These are phyloP conservation scores for Ramularia collo-cygni DNA, from an alignment of 2,329 filamentous ascomycete species.

Conservation along the genomic window DNA sequence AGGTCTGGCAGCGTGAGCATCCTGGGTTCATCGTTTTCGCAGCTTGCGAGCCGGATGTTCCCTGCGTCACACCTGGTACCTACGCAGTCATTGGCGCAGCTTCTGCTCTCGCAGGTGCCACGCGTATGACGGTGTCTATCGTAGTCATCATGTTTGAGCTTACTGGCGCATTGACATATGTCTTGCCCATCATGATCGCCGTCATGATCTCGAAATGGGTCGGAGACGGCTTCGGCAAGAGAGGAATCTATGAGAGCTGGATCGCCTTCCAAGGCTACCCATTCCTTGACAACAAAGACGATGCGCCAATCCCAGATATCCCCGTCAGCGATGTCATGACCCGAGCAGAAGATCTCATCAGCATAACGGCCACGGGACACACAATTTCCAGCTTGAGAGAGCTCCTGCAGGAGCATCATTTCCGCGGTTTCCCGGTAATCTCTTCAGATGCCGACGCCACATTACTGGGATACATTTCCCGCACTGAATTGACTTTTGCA, in stretches of 20 bases:
- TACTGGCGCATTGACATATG: slow-evolving; percentile 90
- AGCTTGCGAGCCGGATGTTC: slow-evolving; percentile 72
- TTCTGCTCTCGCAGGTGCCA: slow-evolving; percentile 87
- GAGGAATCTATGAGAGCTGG: slow-evolving; percentile 96
- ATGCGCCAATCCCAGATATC: slow-evolving; percentile 69
- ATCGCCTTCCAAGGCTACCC: slow-evolving; percentile 95
- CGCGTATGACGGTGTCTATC: slow-evolving; percentile 94
- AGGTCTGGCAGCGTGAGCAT: slow-evolving; percentile 76
- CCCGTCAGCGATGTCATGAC: slow-evolving; percentile 89
- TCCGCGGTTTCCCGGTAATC: slow-evolving; percentile 89
- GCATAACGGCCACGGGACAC: slow-evolving; percentile 74
- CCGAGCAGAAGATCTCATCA: slow-evolving; percentile 77
- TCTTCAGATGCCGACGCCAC: slow-evolving; percentile 68
- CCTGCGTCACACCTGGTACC: slow-evolving; percentile 87
- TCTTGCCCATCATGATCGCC: slow-evolving; percentile 96
- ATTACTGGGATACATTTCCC: slow-evolving; percentile 87
- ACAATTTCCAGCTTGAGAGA: slow-evolving; percentile 69
- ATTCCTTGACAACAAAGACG: slow-evolving; percentile 86
- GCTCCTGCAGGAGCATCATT: slow-evolving; percentile 66
- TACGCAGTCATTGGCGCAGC: slow-evolving; percentile 96
- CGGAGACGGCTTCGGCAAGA: slow-evolving; percentile 85
- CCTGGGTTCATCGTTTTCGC: slow-evolving; percentile 71
- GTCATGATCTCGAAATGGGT: slow-evolving; percentile 99
- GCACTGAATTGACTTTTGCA: slow-evolving; percentile 80
- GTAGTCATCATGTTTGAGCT: slow-evolving; percentile 99